Conservation (phyloP, 2,329 filamentous ascomycete species). For the Colletotrichum sp. region DNA sequence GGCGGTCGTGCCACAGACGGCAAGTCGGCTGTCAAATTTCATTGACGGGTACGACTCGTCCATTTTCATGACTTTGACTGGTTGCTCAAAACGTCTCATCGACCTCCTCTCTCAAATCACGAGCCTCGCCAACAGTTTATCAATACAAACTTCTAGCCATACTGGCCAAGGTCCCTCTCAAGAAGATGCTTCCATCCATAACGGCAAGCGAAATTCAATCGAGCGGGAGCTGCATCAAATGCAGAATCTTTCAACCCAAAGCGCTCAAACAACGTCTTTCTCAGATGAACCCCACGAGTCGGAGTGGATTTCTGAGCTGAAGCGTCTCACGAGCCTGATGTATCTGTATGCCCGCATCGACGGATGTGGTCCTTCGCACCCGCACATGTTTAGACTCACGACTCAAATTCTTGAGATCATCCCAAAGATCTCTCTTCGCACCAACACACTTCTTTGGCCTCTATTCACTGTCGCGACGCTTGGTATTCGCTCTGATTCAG, state of each 20-base stretch:
- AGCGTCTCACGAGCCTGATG: neutral
- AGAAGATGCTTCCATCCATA: neutral
- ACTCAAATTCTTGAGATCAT: neutral
- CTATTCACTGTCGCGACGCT: neutral
- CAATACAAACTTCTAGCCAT: neutral
- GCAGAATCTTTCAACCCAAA: neutral
- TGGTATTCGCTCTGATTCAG: neutral
- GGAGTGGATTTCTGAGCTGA: neutral
- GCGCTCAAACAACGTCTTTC: rapidly evolving
- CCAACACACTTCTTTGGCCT: neutral
- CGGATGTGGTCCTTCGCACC: neutral
- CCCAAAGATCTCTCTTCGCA: neutral
- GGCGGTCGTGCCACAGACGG: rapidly evolving
- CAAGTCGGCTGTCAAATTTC: neutral
- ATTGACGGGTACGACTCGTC: neutral
- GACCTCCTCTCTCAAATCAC: neutral
- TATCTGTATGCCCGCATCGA: neutral
- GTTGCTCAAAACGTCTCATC: neutral
- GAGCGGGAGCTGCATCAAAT: neutral
- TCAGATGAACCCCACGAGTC: neutral
- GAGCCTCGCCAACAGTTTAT: neutral
- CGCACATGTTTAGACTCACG: neutral
- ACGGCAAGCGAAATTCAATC: neutral
- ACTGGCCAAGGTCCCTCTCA: neutral
- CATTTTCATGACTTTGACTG: neutral